These are phyloP conservation scores for Pseudocercospora eumusae DNA, from an alignment of 2,329 filamentous ascomycete species.

Conservation along the genomic window DNA sequence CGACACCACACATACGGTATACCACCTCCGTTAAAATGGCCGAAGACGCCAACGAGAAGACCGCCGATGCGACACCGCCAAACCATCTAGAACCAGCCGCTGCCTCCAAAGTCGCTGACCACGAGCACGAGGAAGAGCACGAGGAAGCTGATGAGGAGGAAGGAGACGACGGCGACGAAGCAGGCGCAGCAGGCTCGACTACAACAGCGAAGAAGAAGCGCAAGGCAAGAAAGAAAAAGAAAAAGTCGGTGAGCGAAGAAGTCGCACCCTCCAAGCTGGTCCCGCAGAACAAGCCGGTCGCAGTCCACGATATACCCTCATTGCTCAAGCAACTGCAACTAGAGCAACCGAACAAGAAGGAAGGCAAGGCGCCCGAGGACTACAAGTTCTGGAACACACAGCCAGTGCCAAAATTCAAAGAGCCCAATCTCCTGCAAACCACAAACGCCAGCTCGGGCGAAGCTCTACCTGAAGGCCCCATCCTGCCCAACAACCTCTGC, in stretches of 20 bases:
- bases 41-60: slow-evolving; percentile 15
- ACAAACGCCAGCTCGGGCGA: slow-evolving; percentile 52
- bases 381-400: slow-evolving; percentile 99
- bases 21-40: no score
- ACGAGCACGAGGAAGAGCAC: slow-evolving; percentile 16
- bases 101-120: slow-evolving; percentile 24
- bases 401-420: slow-evolving; percentile 81
- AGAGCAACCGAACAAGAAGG: slow-evolving; percentile 29
- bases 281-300: slow-evolving; percentile 26
- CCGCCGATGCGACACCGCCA: slow-evolving; percentile 24
- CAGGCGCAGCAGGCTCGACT: slow-evolving; percentile 18
- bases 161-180: slow-evolving; percentile 22
- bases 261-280: slow-evolving; percentile 9
- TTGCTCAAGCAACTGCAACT: slow-evolving; percentile 37
- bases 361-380: slow-evolving; percentile 40
- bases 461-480: slow-evolving; percentile 72
- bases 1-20: no score
- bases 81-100: slow-evolving; percentile 21
- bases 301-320: slow-evolving; percentile 34
- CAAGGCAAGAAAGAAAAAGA: slow-evolving; percentile 33
- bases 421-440: slow-evolving; percentile 39
- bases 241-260: slow-evolving; percentile 22
- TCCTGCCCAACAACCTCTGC: slow-evolving; percentile 76
- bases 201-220: slow-evolving; percentile 31
- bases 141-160: slow-evolving; percentile 30